These are phyloP conservation scores for Russula vinacea DNA, from an alignment of 768 basidiomycete genomes.

Conservation along the genomic window DNA sequence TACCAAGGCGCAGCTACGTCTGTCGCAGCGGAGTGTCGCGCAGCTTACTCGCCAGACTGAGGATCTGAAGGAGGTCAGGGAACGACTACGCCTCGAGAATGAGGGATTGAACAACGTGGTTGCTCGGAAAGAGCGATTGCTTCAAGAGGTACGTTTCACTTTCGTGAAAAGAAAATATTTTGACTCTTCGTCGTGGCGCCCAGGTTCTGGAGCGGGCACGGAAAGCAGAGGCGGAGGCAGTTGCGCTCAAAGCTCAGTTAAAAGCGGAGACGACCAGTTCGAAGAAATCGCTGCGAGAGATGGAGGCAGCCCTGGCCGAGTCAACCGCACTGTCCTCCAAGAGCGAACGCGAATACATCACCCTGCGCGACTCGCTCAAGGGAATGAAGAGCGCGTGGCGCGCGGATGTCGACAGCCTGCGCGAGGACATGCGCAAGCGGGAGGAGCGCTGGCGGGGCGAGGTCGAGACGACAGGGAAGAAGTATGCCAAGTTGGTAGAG, in stretches of 20 bases:
- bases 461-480: conserved; percentile 63
- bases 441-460: conserved; percentile 69
- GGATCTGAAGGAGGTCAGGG: conserved; percentile 83
- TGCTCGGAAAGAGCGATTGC: conserved; percentile 76
- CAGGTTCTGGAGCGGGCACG: conserved; percentile 81
- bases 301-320: conserved; percentile 71
- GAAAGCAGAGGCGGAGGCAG: conserved; percentile 77
- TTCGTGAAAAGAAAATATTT: neutral
- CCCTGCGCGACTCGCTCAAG: conserved; percentile 73
- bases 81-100: conserved; percentile 78
- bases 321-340: conserved; percentile 75
- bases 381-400: conserved; percentile 71
- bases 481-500: conserved; percentile 63
- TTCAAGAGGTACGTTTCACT: conserved; percentile 65
- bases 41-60: conserved; percentile 82
- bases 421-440: conserved; percentile 69
- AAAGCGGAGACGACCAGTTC: conserved; percentile 68
- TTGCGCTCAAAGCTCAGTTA: conserved; percentile 63
- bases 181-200: conserved; percentile 9
- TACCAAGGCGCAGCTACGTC: conserved; percentile 74
- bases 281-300: conserved; percentile 75
- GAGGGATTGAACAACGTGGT: conserved; percentile 87
- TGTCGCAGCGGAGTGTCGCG: conserved; percentile 80
- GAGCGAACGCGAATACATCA: conserved; percentile 78
- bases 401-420: conserved; percentile 63